A percentile compares a stretch with the other conserved stretches of the same genome.
These are phyloP conservation scores for Suhomyces guaymorum DNA, from an alignment of 1,139 yeast species.

Conservation along the genomic window DNA sequence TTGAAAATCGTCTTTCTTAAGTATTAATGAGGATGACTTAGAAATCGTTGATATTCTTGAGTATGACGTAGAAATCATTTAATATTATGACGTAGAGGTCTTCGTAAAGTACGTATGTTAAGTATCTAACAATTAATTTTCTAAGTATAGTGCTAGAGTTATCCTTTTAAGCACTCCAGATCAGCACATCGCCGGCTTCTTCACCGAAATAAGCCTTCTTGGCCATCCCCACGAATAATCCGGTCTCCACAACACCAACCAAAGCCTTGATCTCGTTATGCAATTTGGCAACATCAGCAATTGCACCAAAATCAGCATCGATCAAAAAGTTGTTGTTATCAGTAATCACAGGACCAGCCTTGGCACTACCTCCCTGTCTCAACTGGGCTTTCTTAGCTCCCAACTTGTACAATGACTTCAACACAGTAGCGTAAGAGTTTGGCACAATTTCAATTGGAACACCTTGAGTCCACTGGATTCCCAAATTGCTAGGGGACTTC, in stretches of 20 bases:
- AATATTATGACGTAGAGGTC: not conserved
- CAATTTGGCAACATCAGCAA: conserved; percentile 58
- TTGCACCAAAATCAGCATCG: conserved; percentile 89
- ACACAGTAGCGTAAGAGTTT: conserved; percentile 76
- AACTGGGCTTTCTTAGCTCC: conserved; percentile 69
- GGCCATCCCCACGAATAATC: conserved; percentile 75
- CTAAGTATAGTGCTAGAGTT: no score
- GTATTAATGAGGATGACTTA: no score
- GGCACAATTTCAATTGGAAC: conserved; percentile 97
- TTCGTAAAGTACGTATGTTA: not conserved
- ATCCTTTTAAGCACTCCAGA: conserved; percentile 17
- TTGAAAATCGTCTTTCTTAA: no score
- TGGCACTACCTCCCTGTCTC: conserved; percentile 86
- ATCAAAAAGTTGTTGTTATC: conserved; percentile 93
- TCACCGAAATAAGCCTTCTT: conserved; percentile 87
- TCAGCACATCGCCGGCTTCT: conserved; percentile 61
- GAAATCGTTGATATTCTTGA: no score
- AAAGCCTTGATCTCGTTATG: conserved; percentile 68
- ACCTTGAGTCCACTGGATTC: conserved; percentile 84
- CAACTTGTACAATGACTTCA: conserved; percentile 56
- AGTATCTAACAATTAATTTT: no score
- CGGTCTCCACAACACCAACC: conserved; percentile 97
- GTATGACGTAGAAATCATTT: not conserved
- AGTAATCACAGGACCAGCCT: conserved; percentile 98
- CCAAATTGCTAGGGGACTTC: conserved; percentile 62